These are phyloP conservation scores for Lotmaria passim DNA, from an alignment of 208 protist species.

Conservation along the genomic window DNA sequence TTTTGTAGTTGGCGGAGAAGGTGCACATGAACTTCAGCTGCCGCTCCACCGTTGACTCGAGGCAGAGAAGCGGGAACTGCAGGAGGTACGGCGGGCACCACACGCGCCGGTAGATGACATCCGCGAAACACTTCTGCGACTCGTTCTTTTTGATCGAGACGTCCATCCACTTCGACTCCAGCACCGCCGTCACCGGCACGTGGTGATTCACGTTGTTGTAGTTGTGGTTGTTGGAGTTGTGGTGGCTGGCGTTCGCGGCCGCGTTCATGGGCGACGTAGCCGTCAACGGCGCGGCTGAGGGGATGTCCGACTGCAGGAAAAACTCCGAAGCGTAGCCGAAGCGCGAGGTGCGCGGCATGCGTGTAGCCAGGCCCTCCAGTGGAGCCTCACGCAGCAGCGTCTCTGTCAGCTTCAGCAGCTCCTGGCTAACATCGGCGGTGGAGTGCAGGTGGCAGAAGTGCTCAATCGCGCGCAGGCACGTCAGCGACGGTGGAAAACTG, in stretches of 20 bases:
- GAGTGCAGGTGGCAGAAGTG: conserved; percentile 32
- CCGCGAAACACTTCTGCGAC: conserved; percentile 25
- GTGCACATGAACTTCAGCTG: conserved; percentile 67
- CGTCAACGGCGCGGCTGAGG: conserved; percentile 1
- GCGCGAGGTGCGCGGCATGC: conserved; percentile 14
- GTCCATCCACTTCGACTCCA: conserved; percentile 22
- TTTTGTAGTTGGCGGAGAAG: conserved; percentile 77
- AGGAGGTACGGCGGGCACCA: conserved; percentile 62
- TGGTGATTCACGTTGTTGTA: neutral
- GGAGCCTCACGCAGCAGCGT: conserved; percentile 29
- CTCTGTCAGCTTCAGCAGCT: conserved; percentile 33
- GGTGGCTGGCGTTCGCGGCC: neutral
- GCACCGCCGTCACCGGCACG: conserved; percentile 18
- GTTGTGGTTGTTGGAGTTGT: conserved; percentile 1
- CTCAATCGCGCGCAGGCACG: conserved; percentile 48
- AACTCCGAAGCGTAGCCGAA: conserved; percentile 39
- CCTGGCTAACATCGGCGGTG: conserved; percentile 31
- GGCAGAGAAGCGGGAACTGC: conserved; percentile 77
- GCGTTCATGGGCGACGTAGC: neutral
- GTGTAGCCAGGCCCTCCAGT: conserved; percentile 17
- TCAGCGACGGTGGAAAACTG: conserved; percentile 70
- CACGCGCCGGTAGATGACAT: conserved; percentile 37
- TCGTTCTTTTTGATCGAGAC: conserved; percentile 34
- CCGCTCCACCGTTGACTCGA: conserved; percentile 61
- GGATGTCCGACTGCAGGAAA: conserved; percentile 23